Conservation (phyloP, 2,329 filamentous ascomycete genomes). For the Fusarium equiseti region DNA sequence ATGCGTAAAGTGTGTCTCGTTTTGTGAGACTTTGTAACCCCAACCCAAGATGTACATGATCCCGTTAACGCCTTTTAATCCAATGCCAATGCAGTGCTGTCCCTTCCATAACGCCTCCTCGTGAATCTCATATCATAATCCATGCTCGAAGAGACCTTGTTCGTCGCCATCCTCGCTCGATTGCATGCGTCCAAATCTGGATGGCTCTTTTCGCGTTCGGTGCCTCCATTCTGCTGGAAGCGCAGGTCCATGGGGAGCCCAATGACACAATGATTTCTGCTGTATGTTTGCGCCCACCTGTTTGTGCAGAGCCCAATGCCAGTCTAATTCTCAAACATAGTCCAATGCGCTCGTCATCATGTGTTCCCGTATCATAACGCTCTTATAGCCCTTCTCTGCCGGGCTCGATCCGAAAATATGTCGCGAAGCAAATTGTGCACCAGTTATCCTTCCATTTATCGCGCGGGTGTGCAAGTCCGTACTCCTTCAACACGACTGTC, state of each 20-base stretch:
- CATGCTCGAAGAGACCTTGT: background rate
- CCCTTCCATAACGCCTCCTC: slow-evolving; percentile 18
- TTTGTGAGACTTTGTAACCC: background rate
- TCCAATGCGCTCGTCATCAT: background rate
- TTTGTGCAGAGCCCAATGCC: background rate
- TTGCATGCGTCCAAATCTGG: background rate
- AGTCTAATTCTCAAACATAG: background rate
- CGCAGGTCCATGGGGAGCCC: background rate
- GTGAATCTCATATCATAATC: slow-evolving; percentile 5
- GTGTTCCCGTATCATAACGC: background rate
- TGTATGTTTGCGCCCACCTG: background rate
- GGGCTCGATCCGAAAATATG: background rate
- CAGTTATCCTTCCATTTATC: background rate
- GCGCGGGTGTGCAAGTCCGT: background rate
- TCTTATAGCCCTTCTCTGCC: background rate
- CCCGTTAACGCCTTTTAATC: slow-evolving; percentile 39
- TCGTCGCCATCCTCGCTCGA: background rate
- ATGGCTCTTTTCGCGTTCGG: background rate
- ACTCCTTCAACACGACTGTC: background rate
- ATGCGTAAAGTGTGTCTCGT: slow-evolving; percentile 3
- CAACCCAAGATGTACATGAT: slow-evolving; percentile 9
- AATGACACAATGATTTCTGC: background rate
- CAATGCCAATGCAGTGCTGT: slow-evolving; percentile 31
- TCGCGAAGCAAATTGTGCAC: background rate
- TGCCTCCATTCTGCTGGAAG: background rate